Evolutionary conservation across 179 eudicot species (phyloP).

Genomic region (Carnegiea gigantea): DNA sequence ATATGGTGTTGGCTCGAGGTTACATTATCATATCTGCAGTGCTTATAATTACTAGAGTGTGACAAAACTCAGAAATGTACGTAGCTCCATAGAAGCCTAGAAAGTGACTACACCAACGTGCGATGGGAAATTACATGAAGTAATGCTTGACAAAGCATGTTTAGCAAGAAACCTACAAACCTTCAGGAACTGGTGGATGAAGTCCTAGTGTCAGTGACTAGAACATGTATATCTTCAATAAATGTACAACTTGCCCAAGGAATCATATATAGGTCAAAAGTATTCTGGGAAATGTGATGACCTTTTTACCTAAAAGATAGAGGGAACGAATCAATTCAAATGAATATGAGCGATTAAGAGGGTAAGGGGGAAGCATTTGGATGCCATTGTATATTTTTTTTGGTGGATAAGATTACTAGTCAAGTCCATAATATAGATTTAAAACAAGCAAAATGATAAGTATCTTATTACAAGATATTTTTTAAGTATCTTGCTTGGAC

Average conservation of each 20-base stretch:
- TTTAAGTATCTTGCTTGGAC: too few relatives aligned
- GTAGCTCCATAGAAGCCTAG: not conserved
- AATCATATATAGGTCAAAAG: conserved; percentile 1
- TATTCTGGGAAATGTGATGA: not conserved
- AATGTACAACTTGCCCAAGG: not conserved
- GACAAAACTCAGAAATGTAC: too few relatives aligned
- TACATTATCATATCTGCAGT: too few relatives aligned
- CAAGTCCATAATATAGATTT: too few relatives aligned
- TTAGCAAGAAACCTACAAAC: not conserved
- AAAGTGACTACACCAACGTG: not conserved
- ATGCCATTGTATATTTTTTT: too few relatives aligned
- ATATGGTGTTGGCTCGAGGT: too few relatives aligned
- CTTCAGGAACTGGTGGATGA: not conserved
- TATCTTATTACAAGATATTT: too few relatives aligned
- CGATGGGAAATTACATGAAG: not conserved
- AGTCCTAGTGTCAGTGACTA: not conserved
- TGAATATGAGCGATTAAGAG: not conserved
- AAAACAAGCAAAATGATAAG: too few relatives aligned
- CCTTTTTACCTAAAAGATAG: not conserved
- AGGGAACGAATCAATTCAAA: not conserved
- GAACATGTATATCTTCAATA: not conserved
- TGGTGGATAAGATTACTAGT: too few relatives aligned
- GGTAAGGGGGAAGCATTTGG: too few relatives aligned
- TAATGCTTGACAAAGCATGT: conserved; percentile 2
- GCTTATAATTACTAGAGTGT: too few relatives aligned